phyloP scores from a whole-genome alignment of 257 asterid genomes.

The Forsythia suspensa region DNA sequence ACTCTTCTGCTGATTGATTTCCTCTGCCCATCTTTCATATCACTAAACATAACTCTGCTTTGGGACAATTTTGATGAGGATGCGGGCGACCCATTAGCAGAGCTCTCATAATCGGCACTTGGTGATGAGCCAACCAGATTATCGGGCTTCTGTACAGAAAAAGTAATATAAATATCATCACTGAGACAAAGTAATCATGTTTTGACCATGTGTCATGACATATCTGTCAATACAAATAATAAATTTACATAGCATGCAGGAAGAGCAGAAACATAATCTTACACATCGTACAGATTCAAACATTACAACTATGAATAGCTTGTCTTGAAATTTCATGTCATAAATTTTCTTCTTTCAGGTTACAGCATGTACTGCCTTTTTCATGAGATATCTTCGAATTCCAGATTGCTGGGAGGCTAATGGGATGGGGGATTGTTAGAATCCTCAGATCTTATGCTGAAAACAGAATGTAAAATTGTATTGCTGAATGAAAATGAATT shows the following conservation, averaged over 20 bases:
- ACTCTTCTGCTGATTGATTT: constrained; percentile 59
- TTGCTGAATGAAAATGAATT: too few species aligned
- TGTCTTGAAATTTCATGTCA: neutral
- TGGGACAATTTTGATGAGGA: constrained; percentile 62
- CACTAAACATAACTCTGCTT: constrained; percentile 48
- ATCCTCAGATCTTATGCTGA: too few species aligned
- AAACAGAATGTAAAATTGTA: too few species aligned
- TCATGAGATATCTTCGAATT: neutral
- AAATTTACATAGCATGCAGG: neutral
- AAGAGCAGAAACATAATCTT: neutral
- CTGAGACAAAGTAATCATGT: constrained; percentile 3
- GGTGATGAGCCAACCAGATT: constrained; percentile 37
- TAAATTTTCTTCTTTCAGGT: neutral
- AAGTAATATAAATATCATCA: neutral
- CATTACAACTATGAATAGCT: neutral
- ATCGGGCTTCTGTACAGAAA: constrained; percentile 66
- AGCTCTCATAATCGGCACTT: constrained; percentile 59
- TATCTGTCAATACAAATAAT: constrained; percentile 1
- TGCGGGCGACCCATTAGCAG: constrained; percentile 65
- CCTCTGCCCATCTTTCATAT: constrained; percentile 55
- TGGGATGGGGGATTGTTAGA: neutral
- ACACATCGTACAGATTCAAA: neutral
- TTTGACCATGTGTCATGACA: constrained; percentile 1
- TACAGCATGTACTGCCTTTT: neutral
- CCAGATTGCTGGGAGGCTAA: neutral